Percentiles rank a stretch among this genome's conserved stretches.
Conservation (phyloP, 345 rosid genomes). For the Rubroshorea leprosula region DNA sequence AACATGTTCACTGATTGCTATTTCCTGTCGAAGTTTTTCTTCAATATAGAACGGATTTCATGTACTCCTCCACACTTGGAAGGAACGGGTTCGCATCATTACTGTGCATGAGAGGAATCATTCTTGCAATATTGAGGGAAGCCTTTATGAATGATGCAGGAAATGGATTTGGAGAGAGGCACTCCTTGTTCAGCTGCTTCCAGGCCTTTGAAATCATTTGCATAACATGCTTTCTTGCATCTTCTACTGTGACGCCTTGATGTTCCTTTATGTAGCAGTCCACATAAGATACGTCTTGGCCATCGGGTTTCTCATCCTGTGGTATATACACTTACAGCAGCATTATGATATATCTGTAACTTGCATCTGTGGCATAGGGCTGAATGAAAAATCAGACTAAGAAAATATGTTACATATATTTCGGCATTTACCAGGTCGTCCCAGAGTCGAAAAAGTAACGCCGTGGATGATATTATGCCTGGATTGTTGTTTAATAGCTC, state of each 20-base stretch:
- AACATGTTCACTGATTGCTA: too few relatives aligned
- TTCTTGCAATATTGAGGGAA: constrained; percentile 39
- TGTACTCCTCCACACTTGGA: constrained; percentile 24
- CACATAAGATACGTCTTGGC: constrained; percentile 46
- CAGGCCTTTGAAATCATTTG: constrained; percentile 41
- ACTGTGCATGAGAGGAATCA: constrained; percentile 43
- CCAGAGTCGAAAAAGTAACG: constrained; percentile 46
- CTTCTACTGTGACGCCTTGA: constrained; percentile 20
- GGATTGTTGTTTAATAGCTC: constrained; percentile 27
- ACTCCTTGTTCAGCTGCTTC: constrained; percentile 44
- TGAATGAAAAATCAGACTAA: too few relatives aligned
- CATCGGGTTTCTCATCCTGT: constrained; percentile 50
- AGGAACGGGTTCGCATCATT: constrained; percentile 33
- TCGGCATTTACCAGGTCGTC: constrained; percentile 51
- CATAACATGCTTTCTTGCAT: constrained; percentile 26
- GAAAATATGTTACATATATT: too few relatives aligned
- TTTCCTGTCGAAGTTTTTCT: too few relatives aligned
- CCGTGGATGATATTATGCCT: constrained; percentile 27
- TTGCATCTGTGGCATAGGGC: too few relatives aligned
- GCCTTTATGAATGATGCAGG: constrained; percentile 17
- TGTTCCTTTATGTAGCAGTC: constrained; percentile 43
- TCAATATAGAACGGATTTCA: constrained; percentile 18
- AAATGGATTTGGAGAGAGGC: constrained; percentile 26
- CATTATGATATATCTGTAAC: too few relatives aligned
- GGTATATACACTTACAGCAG: too few relatives aligned